Base-by-base conservation (phyloP, 1,284 basidiomycete genomes). In the Tilletia caries region DNA sequence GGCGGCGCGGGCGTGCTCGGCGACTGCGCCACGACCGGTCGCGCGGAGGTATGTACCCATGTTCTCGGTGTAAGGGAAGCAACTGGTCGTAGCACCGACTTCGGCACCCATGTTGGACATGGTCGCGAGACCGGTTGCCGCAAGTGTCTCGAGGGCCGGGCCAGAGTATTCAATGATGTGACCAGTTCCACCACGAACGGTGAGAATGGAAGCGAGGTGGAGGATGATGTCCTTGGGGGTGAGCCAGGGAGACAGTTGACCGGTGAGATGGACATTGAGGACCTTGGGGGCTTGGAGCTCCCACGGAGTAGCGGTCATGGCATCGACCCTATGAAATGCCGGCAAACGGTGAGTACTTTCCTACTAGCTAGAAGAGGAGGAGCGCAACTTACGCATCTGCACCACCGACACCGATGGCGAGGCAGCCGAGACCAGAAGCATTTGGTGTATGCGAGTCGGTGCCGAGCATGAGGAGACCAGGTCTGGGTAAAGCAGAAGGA, bases 81-180 rank as follows among this genome's bases (percentile, higher is more conserved):
- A 93, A 1, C 93, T 95, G 0, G 96, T 98, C 1, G 96, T 99
- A 6, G 96, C 96, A 62, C 96, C 96, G 32, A 98, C 93, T 86
- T 99, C 96, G 27, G 96, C 96, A 71, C 96, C 96, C 96, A 98
- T 99, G 85, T 98, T 98, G 69, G 92, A 91, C 72, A 97, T 91
- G 3, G 94, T 98, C 0, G 95, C 94, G 66, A 97, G 78, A 87
- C 92, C 95, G 72, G 96, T 98, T 82, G 95, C 97, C 32, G 95
- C 96, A 79, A 97, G 93, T 67, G 87, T 87, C 70, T 87, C 87
- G 12, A 98, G 92, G 25, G 95, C 95, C n/a, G 93, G 90, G 6
- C 96, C 96, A 83, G 94, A 96, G 84, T 99, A 99, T 85, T 98
- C 96, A 74, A 98, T 86, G 75, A 99, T 96, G 69, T 91, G 89